Evolutionary conservation across 768 basidiomycete species (phyloP).

Genomic region (Termitomyces sp.): DNA sequence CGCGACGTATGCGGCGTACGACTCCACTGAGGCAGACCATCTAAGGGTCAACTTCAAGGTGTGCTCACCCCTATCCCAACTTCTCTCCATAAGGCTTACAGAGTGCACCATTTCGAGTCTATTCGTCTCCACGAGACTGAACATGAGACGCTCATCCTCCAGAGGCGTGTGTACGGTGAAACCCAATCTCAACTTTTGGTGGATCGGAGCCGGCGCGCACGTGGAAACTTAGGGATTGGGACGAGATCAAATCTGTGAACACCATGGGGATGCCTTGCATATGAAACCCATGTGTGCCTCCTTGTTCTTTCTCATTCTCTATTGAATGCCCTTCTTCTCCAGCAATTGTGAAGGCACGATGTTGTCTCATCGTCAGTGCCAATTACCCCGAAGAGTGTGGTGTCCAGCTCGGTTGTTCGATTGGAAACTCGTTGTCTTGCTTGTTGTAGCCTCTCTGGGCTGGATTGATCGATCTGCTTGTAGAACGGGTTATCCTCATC

Average conservation of each 20-base stretch:
- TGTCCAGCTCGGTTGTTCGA: not conserved
- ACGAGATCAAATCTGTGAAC: not conserved
- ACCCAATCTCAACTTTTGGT: not conserved
- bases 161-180: not conserved
- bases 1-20: too few species aligned
- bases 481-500: not conserved
- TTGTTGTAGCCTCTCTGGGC: not conserved
- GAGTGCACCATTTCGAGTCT: not conserved
- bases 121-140: too few species aligned
- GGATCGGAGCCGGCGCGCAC: not conserved
- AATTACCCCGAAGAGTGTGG: not conserved
- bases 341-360: not conserved
- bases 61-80: not conserved
- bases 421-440: not conserved
- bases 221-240: not conserved
- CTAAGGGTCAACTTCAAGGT: not conserved
- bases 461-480: not conserved
- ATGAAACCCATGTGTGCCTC: not conserved
- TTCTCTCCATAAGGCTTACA: not conserved
- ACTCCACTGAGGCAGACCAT: not conserved
- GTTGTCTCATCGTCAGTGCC: not conserved
- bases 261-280: not conserved
- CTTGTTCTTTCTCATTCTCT: too few species aligned
- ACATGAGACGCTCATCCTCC: not conserved
- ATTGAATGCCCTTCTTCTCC: not conserved